Base-by-base conservation (phyloP, 805 yeast species). In the Metschnikowia baotianmanensis region DNA sequence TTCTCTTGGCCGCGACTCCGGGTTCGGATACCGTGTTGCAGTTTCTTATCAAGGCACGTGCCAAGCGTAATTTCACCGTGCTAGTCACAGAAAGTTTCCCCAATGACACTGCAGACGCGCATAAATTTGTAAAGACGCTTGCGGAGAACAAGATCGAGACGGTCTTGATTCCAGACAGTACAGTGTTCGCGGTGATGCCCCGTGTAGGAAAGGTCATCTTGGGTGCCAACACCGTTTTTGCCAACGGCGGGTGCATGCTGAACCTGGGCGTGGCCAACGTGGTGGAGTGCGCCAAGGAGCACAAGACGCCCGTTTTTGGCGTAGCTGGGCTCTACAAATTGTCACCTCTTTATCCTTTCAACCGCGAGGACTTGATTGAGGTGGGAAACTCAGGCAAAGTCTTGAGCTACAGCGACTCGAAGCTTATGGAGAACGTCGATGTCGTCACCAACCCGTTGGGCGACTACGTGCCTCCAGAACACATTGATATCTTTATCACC, bases 121-220 rank as follows among this genome's bases (percentile, higher is more conserved):
- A 87, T 54, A 69, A 68, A 44, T 87, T 91, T 58, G 96, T 93
- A 17, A 78, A 80, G 53, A 78, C 76, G 41, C 74, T 93, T 48
- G 83, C 95, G 1, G 83, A 80, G 41, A 88, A 91, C 41, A 86
- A 90, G 38, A 87, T 93, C 33, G 95, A 89, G 48, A 83, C 96
- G 1, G 85, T 90, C 2, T 77, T 93, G 40, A 85, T 93, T 25
- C 97, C 99, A 1, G 99, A 93, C 59, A 77, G 95, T 5, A 84
- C 95, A 19, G 89, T 84, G 0, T 88, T 83, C 63, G 97, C 99
- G 0, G 88, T 93, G 34, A 93, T 93, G 98, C 86, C 96, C 27
- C 74, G 96, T 50, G 98, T 93, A 5, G 96, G 97, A 31, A 95
- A 95, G 61, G 99, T 93, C 22, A 80, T 93, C 44, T 78, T 95